Base-by-base conservation (phyloP, 169 alveolate genomes). In the Plasmodium adleri region DNA sequence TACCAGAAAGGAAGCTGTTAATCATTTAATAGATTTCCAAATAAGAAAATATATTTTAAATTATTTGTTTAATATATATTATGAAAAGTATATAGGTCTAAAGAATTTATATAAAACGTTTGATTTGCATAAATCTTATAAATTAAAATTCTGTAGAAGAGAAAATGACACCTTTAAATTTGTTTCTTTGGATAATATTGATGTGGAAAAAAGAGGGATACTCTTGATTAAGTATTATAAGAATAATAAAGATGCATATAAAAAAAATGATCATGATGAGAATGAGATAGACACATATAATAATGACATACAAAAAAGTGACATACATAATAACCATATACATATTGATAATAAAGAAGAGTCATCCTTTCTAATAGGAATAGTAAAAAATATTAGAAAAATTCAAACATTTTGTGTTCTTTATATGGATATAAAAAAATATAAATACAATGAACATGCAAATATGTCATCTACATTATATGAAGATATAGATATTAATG, bases 1-100 rank as follows among this genome's bases (percentile, higher is more conserved):
- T 8, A 24, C 17, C 1, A 7, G 13, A 10, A 62, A 17, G 13
- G 15, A 17, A 17, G 20, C 0, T 62, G 22, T 13, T 7, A 24
- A 17, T 8, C 22, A 13, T 7, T 10, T 26, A 12, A 72, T 45
- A 7, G 15, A 26, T 7, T 5, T 22, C 7, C 59, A 80, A 80
- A 56, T 80, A 26, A 52, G 90, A 17, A 67, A 72, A 24, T 80
- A 80, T 26, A 67, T 80, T 10, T 60, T 80, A 80, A 80, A 68
- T 52, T 80, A 80, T 60, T 49, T 80, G 32, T 80, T 80, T 62
- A 80, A 80, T 56, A 80, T 45, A 32, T 80, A 67, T 56, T 80
- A 80, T 59, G 90, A 80, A 80, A 80, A 67, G 54, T 60, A 80
- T 43, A 24, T 80, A 43, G 90, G 80, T 24, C 50, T 80, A 8